Percentiles rank a stretch among this genome's conserved stretches.
These are phyloP conservation scores for Agarophyton chilense DNA, from an alignment of 23 red algal genomes.

Conservation along the genomic window DNA sequence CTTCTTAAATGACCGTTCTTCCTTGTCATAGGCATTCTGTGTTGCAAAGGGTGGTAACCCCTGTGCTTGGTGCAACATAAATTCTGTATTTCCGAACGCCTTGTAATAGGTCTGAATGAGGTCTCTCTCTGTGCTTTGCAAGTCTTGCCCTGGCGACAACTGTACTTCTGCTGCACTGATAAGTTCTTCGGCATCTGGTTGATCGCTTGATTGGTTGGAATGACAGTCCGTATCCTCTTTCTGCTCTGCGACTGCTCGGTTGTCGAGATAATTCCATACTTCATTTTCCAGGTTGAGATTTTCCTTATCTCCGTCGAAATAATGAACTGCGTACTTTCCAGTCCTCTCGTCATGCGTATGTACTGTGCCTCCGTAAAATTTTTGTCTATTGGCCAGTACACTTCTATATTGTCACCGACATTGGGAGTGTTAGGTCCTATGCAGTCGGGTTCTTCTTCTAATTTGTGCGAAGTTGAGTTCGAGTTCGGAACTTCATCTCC, in stretches of 20 bases:
- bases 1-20: conserved; percentile 55
- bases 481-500: too few species aligned
- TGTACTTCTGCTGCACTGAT: background rate
- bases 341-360: background rate
- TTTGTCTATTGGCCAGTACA: conserved; percentile 19
- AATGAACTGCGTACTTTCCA: background rate
- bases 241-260: too few species aligned
- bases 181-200: too few species aligned
- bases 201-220: background rate
- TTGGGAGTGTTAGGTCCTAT: background rate
- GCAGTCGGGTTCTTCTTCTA: background rate
- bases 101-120: conserved; percentile 21
- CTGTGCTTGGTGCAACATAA: conserved; percentile 28
- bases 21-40: conserved; percentile 18
- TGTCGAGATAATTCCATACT: conserved; percentile 13
- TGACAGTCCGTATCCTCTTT: too few species aligned
- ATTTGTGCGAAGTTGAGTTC: too few species aligned
- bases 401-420: background rate
- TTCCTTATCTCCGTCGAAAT: conserved; percentile 26
- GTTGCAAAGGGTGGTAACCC: conserved; percentile 11
- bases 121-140: background rate
- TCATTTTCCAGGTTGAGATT: background rate
- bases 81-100: conserved; percentile 17
- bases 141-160: conserved; percentile 23
- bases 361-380: background rate